These are phyloP conservation scores for Hanseniaspora pseudoguilliermondii DNA, from an alignment of 805 yeast species.

Conservation along the genomic window DNA sequence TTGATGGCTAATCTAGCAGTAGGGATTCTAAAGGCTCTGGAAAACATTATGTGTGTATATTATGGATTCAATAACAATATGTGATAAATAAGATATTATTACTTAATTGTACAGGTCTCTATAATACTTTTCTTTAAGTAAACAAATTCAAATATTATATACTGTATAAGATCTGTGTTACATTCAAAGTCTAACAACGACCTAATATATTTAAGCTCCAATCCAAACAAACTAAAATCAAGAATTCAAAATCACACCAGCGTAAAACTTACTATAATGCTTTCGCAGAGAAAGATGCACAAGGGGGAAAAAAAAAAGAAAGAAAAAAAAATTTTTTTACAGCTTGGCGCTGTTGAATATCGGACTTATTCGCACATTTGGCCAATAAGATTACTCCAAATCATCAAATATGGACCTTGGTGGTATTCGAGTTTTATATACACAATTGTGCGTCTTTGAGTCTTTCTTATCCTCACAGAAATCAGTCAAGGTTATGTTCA, in stretches of 20 bases:
- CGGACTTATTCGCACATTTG: background rate
- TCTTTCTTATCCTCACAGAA: background rate
- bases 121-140: too few relatives aligned
- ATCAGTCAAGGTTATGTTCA: conserved; percentile 5
- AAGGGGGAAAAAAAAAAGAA: too few relatives aligned
- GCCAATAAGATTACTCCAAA: conserved; percentile 4
- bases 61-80: background rate
- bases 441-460: background rate
- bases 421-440: conserved; percentile 19
- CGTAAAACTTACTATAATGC: too few relatives aligned
- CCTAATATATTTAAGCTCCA: too few relatives aligned
- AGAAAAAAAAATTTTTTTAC: too few relatives aligned
- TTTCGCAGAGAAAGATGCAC: too few relatives aligned
- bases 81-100: background rate
- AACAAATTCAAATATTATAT: background rate
- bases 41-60: conserved; percentile 18
- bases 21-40: conserved; percentile 20
- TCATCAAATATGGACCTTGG: conserved; percentile 31
- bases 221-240: too few relatives aligned
- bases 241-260: too few relatives aligned
- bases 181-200: too few relatives aligned
- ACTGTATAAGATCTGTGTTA: background rate
- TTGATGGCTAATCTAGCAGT: conserved; percentile 14
- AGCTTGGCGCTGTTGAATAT: background rate
- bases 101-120: background rate